Base-by-base conservation (phyloP, 2,329 filamentous ascomycete genomes). In the Penicillium italicum region DNA sequence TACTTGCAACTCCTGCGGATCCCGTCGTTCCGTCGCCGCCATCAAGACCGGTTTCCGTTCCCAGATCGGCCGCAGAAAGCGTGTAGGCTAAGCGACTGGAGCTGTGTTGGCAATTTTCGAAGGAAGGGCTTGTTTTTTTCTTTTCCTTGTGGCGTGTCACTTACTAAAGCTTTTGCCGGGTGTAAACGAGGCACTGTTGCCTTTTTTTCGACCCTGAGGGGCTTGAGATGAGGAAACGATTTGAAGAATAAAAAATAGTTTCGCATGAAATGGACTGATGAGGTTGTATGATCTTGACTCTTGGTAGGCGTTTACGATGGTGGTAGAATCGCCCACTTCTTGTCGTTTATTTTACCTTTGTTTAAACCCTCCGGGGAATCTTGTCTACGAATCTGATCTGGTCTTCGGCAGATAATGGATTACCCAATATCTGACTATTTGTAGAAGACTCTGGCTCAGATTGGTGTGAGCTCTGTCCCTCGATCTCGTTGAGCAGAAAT, bases 21-120 rank as follows among this genome's bases (percentile, higher is more conserved):
- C 86, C 50, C 83, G 93, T 77, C 88, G 92, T 74, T 91, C 87
- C 71, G 93, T 97, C 74, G 91, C 91, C 58, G 92, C 94, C 66
- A 99, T 99, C 88, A 99, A 99, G 87, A 96, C 91, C 60, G 94
- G 94, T 91, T 99, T 99, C 91, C 95, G 92, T 71, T 94, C 94
- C 77, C 94, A 97, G 80, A 90, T 99, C 77, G 94, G 94, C 76
- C 97, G 97, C 89, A 89, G 94, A 84, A 94, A 87, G 83, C 95
- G 95, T 85, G 85, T 90, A 77, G 89, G 83, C 77, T 95, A 91
- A 82, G 67, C 54, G 55, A 50, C 60, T 55, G 48, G 49, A 36
- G 46, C 45, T 53, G 31, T 50, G 45, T 45, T 50, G 42, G 49
- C 43, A 58, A 53, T 53, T 58, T 57, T 41, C 55, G 58, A 55